These are phyloP conservation scores for Nakataea oryzae DNA, from an alignment of 2,329 filamentous ascomycete species.

Conservation along the genomic window DNA sequence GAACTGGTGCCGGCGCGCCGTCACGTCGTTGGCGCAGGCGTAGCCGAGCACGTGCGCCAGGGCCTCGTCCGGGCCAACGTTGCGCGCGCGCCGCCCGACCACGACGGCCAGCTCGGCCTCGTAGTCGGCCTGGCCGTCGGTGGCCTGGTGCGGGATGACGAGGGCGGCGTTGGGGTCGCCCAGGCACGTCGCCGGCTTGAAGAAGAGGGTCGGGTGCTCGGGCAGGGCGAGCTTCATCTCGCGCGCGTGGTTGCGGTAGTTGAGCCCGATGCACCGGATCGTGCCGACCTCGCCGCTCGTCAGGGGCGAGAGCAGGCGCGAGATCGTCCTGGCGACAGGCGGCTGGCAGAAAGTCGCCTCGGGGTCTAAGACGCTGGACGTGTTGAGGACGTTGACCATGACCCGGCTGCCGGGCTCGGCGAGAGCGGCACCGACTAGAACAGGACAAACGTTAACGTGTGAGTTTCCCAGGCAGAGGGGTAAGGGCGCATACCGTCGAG, in stretches of 20 bases:
- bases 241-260: slow-evolving; percentile 28
- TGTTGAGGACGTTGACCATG: slow-evolving; percentile 11
- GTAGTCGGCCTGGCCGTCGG: slow-evolving; percentile 25
- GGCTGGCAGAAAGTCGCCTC: slow-evolving; percentile 14
- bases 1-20: slow-evolving; percentile 23
- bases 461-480: too few species aligned
- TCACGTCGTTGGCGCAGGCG: slow-evolving; percentile 27
- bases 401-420: too few species aligned
- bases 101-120: slow-evolving; percentile 27
- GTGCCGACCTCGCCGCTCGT: slow-evolving; percentile 21
- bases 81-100: slow-evolving; percentile 21
- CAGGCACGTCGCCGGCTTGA: slow-evolving; percentile 25
- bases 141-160: slow-evolving; percentile 18
- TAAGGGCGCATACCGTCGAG: too few species aligned
- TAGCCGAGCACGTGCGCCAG: slow-evolving; percentile 28
- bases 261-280: slow-evolving; percentile 34
- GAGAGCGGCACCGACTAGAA: too few species aligned
- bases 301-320: slow-evolving; percentile 23
- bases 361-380: slow-evolving; percentile 22
- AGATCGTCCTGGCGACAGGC: slow-evolving; percentile 14
- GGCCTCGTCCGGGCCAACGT: slow-evolving; percentile 23
- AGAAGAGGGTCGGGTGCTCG: slow-evolving; percentile 22
- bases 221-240: slow-evolving; percentile 26
- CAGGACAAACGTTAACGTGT: too few species aligned
- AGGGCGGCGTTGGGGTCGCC: slow-evolving; percentile 18